These are phyloP conservation scores for Psidium guajava DNA, from an alignment of 345 rosid species.

Conservation along the genomic window DNA sequence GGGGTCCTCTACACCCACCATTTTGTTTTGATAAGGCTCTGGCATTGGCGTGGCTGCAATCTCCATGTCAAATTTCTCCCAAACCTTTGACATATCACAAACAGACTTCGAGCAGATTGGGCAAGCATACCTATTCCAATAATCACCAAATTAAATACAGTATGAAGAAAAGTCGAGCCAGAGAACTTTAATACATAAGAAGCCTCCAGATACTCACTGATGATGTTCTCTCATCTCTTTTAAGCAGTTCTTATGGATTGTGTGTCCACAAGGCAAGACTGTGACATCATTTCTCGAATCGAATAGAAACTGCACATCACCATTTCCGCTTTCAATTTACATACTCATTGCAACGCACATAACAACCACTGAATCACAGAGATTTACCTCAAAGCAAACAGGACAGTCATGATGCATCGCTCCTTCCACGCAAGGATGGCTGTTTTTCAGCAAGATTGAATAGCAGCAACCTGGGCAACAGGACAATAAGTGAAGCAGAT, in stretches of 20 bases:
- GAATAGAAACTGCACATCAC: slow-evolving; percentile 50
- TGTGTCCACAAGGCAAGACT: slow-evolving; percentile 82
- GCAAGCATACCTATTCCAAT: slow-evolving; percentile 53
- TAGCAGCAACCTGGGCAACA: slow-evolving; percentile 67
- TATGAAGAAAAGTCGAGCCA: background rate
- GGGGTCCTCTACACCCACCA: slow-evolving; percentile 14
- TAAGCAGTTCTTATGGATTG: slow-evolving; percentile 67
- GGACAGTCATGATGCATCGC: slow-evolving; percentile 99
- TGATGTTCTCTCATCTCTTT: slow-evolving; percentile 76
- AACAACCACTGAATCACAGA: background rate
- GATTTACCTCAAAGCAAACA: slow-evolving; percentile 78
- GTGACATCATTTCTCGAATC: slow-evolving; percentile 67
- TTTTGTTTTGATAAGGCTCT: slow-evolving; percentile 45
- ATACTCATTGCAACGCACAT: background rate
- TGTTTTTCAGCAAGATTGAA: slow-evolving; percentile 49
- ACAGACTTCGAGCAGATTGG: slow-evolving; percentile 88
- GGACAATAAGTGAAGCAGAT: background rate
- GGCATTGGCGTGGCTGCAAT: slow-evolving; percentile 88
- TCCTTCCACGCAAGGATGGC: slow-evolving; percentile 89
- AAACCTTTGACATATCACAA: slow-evolving; percentile 84
- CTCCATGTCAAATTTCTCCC: slow-evolving; percentile 81
- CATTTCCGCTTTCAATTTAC: background rate
- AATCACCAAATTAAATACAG: background rate
- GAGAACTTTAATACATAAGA: background rate
- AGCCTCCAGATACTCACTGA: slow-evolving; percentile 33